Percentiles rank a stretch among this genome's conserved stretches.
Evolutionary conservation across 306 rosid genomes (phyloP).

Genomic region (Cucurbita argyrosperma): DNA sequence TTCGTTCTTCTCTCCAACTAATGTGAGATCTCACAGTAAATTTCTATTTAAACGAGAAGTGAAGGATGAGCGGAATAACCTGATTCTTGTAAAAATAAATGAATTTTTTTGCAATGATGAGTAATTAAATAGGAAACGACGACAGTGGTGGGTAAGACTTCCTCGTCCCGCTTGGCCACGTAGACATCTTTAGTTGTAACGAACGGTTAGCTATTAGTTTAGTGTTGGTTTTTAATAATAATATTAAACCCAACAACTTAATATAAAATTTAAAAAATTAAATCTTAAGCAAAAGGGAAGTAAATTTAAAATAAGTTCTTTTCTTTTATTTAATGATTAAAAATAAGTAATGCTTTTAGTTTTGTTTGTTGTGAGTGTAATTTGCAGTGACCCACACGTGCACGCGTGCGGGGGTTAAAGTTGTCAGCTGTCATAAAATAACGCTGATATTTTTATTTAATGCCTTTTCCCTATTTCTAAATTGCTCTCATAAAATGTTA

Average conservation of each 20-base stretch:
- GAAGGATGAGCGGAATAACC: too few relatives aligned
- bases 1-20: too few relatives aligned
- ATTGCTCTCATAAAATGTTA: background rate
- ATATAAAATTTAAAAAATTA: background rate
- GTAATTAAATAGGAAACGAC: too few relatives aligned
- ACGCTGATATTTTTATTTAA: background rate
- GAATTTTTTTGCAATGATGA: too few relatives aligned
- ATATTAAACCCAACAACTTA: background rate
- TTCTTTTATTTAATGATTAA: too few relatives aligned
- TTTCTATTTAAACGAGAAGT: too few relatives aligned
- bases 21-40: too few relatives aligned
- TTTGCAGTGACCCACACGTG: slow-evolving; percentile 21
- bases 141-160: too few relatives aligned
- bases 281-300: background rate
- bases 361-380: background rate
- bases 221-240: background rate
- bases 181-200: too few relatives aligned
- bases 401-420: slow-evolving; percentile 9
- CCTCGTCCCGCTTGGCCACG: too few relatives aligned
- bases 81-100: too few relatives aligned
- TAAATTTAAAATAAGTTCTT: background rate
- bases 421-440: background rate
- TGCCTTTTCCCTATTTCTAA: background rate
- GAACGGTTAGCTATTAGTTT: background rate
- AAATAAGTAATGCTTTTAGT: background rate